Base-by-base conservation (phyloP, 768 basidiomycete species). In the Atractiella rhizophila region DNA sequence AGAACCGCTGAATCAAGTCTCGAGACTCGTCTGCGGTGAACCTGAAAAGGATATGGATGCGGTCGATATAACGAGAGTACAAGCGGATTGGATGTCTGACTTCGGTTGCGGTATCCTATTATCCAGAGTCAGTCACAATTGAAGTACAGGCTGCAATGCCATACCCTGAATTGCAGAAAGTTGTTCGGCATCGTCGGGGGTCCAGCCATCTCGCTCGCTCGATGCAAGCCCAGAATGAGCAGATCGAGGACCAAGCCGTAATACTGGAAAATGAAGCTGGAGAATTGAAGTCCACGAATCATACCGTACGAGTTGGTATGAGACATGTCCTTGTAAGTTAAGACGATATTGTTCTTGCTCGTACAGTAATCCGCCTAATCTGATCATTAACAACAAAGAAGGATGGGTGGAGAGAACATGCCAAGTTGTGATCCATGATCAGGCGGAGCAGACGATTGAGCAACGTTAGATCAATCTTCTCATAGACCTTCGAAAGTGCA, bases 121-220 rank as follows among this genome's bases (percentile, higher is more conserved):
- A n/a, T n/a, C n/a, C n/a, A n/a, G n/a, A n/a, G n/a, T n/a, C n/a
- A n/a, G n/a, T n/a, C n/a, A n/a, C n/a, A n/a, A n/a, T n/a, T n/a
- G n/a, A n/a, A n/a, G n/a, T n/a, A n/a, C n/a, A n/a, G n/a, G n/a
- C n/a, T n/a, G n/a, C n/a, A n/a, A n/a, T n/a, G n/a, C n/a, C n/a
- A n/a, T n/a, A n/a, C n/a, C n/a, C n/a, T 77, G 59, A 76, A 98
- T 58, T 96, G 91, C 47, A 96, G 61, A 72, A 96, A 96, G 58
- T 91, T 91, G 60, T 96, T 98, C 16, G 88, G 91, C 69, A 82
- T 72, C 54, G 83, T 76, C 2, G 88, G 85, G 3, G 91, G 91
- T 2, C 91, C 91, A 4, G 91, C 91, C 81, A 96, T 88, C 63
- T 96, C 91, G 52, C 82, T 88, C 2, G 91, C 91, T 33, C 91